Conservation (phyloP, 2,329 filamentous ascomycete species). For the Cladophialophora bantiana region DNA sequence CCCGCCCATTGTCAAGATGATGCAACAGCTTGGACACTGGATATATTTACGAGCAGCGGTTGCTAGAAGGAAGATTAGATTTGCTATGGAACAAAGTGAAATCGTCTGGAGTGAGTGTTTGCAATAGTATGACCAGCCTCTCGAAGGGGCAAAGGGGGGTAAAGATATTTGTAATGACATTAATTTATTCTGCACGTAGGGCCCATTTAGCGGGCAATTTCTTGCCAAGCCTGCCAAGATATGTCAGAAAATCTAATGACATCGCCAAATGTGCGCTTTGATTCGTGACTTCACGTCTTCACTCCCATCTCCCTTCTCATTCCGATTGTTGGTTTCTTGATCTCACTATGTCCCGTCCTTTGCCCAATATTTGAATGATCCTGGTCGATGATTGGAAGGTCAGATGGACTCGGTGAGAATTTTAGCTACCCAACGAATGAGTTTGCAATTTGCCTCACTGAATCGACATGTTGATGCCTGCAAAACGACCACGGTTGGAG, state of each 20-base stretch:
- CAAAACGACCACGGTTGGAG: background rate
- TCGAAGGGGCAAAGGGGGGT: background rate
- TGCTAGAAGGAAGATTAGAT: too few relatives aligned
- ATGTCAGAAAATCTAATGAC: too few relatives aligned
- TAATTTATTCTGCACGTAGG: background rate
- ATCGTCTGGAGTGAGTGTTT: background rate
- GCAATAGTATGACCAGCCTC: background rate
- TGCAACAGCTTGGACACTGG: background rate
- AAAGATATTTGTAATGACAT: background rate
- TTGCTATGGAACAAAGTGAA: too few relatives aligned
- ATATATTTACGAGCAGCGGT: background rate
- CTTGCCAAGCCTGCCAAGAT: background rate
- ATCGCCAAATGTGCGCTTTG: too few relatives aligned
- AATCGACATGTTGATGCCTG: constrained; percentile 25
- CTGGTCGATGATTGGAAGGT: background rate
- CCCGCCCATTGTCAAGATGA: background rate
- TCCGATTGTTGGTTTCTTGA: too few relatives aligned
- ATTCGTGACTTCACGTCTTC: too few relatives aligned
- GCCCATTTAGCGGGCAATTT: background rate
- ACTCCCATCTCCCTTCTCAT: too few relatives aligned
- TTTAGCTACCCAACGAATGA: background rate
- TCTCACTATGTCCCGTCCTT: background rate
- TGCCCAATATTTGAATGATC: background rate
- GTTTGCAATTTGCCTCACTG: background rate
- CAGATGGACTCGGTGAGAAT: background rate